phyloP scores from a whole-genome alignment of 2,329 filamentous ascomycete genomes.

The Paraphoma chrysanthemicola region DNA sequence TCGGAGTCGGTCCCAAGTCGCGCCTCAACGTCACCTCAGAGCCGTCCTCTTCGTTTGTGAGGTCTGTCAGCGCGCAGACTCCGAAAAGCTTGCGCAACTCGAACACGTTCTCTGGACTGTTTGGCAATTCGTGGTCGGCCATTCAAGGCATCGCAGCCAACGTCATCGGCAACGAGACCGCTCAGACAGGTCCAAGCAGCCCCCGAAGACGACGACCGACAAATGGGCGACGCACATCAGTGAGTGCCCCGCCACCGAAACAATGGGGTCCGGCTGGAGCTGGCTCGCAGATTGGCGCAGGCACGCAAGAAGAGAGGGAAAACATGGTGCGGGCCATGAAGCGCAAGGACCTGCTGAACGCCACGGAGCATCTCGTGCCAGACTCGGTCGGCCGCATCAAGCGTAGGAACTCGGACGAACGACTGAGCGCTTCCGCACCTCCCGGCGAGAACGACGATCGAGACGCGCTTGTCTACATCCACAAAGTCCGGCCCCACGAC shows the following conservation, averaged over 20 bases:
- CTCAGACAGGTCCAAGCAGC: slow-evolving; percentile 18
- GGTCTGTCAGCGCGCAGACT: slow-evolving; percentile 28
- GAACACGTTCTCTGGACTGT: slow-evolving; percentile 51
- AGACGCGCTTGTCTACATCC: slow-evolving; percentile 87
- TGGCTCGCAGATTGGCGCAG: slow-evolving; percentile 50
- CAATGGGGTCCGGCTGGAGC: slow-evolving; percentile 56
- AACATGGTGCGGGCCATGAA: slow-evolving; percentile 58
- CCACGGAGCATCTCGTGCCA: slow-evolving; percentile 48
- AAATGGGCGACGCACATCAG: slow-evolving; percentile 38
- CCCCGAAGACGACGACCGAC: slow-evolving; percentile 38
- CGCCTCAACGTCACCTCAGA: slow-evolving; percentile 37
- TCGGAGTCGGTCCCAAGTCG: slow-evolving; percentile 37
- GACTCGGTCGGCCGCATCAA: slow-evolving; percentile 62
- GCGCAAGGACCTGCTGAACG: slow-evolving; percentile 56
- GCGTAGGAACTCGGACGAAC: slow-evolving; percentile 72
- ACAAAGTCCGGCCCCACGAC: slow-evolving; percentile 81
- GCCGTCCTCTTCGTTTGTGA: slow-evolving; percentile 35
- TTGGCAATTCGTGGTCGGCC: slow-evolving; percentile 57
- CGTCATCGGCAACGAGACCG: slow-evolving; percentile 52
- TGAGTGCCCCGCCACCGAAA: slow-evolving; percentile 49
- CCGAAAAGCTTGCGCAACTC: slow-evolving; percentile 29
- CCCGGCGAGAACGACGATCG: slow-evolving; percentile 67
- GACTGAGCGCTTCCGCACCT: slow-evolving; percentile 54
- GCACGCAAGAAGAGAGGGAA: slow-evolving; percentile 55
- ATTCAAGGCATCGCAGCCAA: slow-evolving; percentile 59